Conservation (phyloP, 2,329 filamentous ascomycete genomes). For the Coniochaeta sp. region DNA sequence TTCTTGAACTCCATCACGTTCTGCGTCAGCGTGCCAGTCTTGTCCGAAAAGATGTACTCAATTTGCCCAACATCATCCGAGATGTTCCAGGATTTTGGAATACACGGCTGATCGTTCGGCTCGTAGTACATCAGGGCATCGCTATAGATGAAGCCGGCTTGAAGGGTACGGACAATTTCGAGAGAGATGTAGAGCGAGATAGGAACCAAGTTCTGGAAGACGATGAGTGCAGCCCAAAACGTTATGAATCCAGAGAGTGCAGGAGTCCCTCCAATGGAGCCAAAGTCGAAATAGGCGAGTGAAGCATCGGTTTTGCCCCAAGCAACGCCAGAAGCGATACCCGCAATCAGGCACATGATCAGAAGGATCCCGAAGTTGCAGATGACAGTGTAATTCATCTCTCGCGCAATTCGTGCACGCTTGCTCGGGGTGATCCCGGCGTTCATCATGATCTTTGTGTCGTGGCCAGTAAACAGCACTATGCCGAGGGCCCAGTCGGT, state of each 20-base stretch:
- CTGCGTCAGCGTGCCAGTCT: constrained; percentile 82
- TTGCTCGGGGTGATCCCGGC: constrained; percentile 93
- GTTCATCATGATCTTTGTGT: constrained; percentile 99
- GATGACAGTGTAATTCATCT: constrained; percentile 94
- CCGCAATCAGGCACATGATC: constrained; percentile 80
- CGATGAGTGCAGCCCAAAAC: constrained; percentile 89
- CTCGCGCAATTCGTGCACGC: constrained; percentile 80
- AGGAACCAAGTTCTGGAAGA: constrained; percentile 98
- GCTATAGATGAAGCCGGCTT: constrained; percentile 96
- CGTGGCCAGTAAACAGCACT: constrained; percentile 88
- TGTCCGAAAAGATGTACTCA: constrained; percentile 97
- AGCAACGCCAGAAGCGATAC: constrained; percentile 73
- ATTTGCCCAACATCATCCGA: constrained; percentile 97
- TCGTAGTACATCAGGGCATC: constrained; percentile 98
- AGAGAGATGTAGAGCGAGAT: constrained; percentile 97
- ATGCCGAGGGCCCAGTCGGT: constrained; percentile 94
- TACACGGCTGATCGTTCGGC: constrained; percentile 84
- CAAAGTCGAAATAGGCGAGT: constrained; percentile 75
- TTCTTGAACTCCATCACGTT: constrained; percentile 99
- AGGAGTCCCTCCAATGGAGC: constrained; percentile 68
- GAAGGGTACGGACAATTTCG: constrained; percentile 87
- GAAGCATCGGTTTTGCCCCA: constrained; percentile 74
- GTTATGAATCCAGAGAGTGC: constrained; percentile 86
- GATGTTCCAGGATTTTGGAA: constrained; percentile 98
- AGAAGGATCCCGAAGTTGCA: constrained; percentile 93